Conservation (phyloP, 176 grass and related monocot genomes). For the Thalia dealbata region DNA sequence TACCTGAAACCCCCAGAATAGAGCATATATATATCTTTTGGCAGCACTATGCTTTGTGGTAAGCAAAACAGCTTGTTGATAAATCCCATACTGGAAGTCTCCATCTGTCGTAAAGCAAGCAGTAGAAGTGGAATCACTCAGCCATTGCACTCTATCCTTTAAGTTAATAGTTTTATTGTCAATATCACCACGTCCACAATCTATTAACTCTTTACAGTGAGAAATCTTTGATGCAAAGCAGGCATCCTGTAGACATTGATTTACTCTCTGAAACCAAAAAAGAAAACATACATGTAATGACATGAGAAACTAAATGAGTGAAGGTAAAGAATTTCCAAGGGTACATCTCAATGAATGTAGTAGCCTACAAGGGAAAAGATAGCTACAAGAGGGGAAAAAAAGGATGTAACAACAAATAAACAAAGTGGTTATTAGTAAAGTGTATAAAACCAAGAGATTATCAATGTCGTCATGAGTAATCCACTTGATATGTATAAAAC, state of each 20-base stretch:
- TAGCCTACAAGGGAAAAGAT: too few relatives aligned
- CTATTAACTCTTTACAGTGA: constrained; percentile 41
- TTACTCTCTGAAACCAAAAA: constrained; percentile 60
- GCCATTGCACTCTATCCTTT: constrained; percentile 34
- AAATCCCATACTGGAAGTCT: constrained; percentile 81
- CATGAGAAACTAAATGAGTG: too few relatives aligned
- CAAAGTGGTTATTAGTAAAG: too few relatives aligned
- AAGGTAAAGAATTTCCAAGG: too few relatives aligned
- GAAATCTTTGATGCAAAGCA: constrained; percentile 31
- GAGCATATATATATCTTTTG: constrained; percentile 76
- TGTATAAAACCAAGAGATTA: too few relatives aligned
- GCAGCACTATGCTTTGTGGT: constrained; percentile 50
- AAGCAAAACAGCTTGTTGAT: constrained; percentile 57
- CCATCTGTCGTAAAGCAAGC: constrained; percentile 37
- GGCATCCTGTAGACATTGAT: constrained; percentile 66
- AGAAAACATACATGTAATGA: background rate
- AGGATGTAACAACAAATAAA: too few relatives aligned
- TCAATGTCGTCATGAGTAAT: too few relatives aligned
- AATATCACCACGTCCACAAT: constrained; percentile 41
- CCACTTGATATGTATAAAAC: too few relatives aligned
- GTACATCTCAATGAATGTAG: too few relatives aligned
- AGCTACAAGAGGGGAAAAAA: too few relatives aligned
- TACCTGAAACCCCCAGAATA: constrained; percentile 99
- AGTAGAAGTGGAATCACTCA: constrained; percentile 30
- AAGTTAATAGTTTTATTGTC: background rate